Base-by-base conservation (phyloP, 169 alveolate species). In the Plasmodium adleri region DNA sequence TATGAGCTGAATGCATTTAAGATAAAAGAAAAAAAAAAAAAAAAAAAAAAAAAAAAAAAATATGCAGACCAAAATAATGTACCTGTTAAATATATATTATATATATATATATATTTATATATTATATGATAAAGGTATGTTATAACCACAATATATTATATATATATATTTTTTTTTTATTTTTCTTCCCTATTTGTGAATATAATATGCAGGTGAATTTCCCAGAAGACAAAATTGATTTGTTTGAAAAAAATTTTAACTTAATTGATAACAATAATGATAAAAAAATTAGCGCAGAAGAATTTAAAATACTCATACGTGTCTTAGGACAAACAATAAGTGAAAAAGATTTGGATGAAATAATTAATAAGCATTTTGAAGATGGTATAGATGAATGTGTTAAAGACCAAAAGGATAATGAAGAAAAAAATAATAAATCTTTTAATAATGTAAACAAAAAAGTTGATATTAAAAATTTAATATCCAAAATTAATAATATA, bases 271-370 rank as follows among this genome's bases (percentile, higher is more conserved):
- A 22, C 13, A 72, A 86, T 58, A 49, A 62, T 17, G 92, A 86
- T 86, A 64, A 64, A 9, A 71, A 71, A 86, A 86, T 86, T 26
- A 20, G 39, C 24, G 45, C 49, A 4, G 71, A 86, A 3, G 88
- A 86, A 60, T 86, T 86, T 72, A 86, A 72, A 74, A 72, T 26
- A 54, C 58, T 86, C 26, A 22, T 86, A 47, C 73, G 85, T n/a
- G 71, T 86, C 54, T 28, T 86, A 13, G 92, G 92, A 20, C 92
- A 86, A 39, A 86, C 92, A 8, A 86, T 28, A 54, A 86, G 70
- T 17, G 92, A 86, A 54, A 70, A 72, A 28, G 92, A 86, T 54
- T 15, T 86, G 20, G 66, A 86, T 24, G 71, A 71, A 54, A 60
- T 70, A 9, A 67, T 86, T 32, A 68, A 70, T 10, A 47, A 70